Evolutionary conservation across 164 flowering plant genomes (phyloP), one percentile per base, ranked within the genome.

Genomic region (Dillenia turbinata): DNA sequence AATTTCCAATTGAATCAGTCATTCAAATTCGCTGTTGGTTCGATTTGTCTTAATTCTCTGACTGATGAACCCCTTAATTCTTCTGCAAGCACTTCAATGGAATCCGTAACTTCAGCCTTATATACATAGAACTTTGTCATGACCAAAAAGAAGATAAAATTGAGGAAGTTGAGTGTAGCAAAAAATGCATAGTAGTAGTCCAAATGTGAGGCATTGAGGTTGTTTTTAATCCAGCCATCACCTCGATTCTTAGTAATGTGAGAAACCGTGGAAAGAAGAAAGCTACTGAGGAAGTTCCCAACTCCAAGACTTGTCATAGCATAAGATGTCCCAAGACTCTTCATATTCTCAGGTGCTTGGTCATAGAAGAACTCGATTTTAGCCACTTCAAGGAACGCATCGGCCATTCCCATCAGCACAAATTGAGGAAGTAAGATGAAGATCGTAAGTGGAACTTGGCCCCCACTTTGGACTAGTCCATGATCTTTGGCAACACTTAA

Each of bases 361-460:
- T 85, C 94, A 54, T 88, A 88, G 77, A 88, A 85, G 62, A 88
- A 88, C 76, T 88, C 94, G 12, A 85, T 67, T 77, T 84, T 85
- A 0, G 87, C 89, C 2, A 81, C 88, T 63, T 84, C 91, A 1
- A 88, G 40, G 54, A 84, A 84, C 7, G 86, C 78, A 59, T 88
- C 95, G 0, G 95, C 91, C 0, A 65, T 66, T 5, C 95, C 95
- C 89, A 85, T 82, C 3, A 88, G 80, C 44, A 78, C 47, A 33
- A 85, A 88, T 46, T 84, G 91, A 9, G 95, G 95, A 19, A 86
- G 83, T 9, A 85, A 54, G 13, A 82, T 62, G 68, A 88, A 84
- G 7, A 88, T 83, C 10, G 82, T 61, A 0, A 85, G 24, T 0
- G 94, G 90, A 44, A 88, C 64, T 50, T 72, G 75, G 12, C 69